Evolutionary conservation across 768 basidiomycete species (phyloP).

Genomic region (Baorangia bicolor): DNA sequence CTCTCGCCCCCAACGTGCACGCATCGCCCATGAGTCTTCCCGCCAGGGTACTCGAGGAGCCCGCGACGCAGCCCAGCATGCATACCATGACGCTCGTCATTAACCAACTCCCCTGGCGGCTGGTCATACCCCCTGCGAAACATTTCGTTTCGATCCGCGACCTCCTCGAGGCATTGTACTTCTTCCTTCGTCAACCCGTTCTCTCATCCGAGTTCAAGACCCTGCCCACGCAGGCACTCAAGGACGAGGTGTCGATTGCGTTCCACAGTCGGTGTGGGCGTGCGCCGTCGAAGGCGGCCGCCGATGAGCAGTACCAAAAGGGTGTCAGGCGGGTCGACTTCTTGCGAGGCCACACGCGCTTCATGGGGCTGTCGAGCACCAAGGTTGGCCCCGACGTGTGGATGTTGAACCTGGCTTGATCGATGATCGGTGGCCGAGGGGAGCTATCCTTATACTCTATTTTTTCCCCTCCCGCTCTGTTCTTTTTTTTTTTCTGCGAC

Average conservation of each 20-base stretch:
- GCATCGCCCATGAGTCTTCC: slow-evolving; percentile 29
- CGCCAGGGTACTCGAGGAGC: slow-evolving; percentile 21
- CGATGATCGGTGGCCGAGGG: slow-evolving; percentile 9
- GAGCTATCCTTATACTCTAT: slow-evolving; percentile 29
- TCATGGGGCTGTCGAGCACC: slow-evolving; percentile 47
- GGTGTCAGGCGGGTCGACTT: slow-evolving; percentile 59
- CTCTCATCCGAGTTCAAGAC: slow-evolving; percentile 40
- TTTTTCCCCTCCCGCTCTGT: not conserved
- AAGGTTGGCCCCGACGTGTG: slow-evolving; percentile 38
- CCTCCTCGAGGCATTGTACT: slow-evolving; percentile 47
- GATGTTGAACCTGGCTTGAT: slow-evolving; percentile 30
- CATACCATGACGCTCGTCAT: slow-evolving; percentile 31
- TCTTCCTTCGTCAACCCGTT: slow-evolving; percentile 41
- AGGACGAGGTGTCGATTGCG: slow-evolving; percentile 39
- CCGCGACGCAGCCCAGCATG: slow-evolving; percentile 33
- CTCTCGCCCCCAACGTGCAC: slow-evolving; percentile 22
- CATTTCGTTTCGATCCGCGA: slow-evolving; percentile 44
- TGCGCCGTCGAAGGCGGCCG: slow-evolving; percentile 29
- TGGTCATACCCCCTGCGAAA: slow-evolving; percentile 30
- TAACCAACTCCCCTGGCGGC: slow-evolving; percentile 34
- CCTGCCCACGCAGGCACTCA: slow-evolving; percentile 33
- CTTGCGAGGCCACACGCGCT: slow-evolving; percentile 40
- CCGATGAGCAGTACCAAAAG: slow-evolving; percentile 42
- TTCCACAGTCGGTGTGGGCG: slow-evolving; percentile 42
- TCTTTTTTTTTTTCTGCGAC: not conserved